phyloP scores from a whole-genome alignment of 1,284 basidiomycete species.

The Xerocomus minutiporus region DNA sequence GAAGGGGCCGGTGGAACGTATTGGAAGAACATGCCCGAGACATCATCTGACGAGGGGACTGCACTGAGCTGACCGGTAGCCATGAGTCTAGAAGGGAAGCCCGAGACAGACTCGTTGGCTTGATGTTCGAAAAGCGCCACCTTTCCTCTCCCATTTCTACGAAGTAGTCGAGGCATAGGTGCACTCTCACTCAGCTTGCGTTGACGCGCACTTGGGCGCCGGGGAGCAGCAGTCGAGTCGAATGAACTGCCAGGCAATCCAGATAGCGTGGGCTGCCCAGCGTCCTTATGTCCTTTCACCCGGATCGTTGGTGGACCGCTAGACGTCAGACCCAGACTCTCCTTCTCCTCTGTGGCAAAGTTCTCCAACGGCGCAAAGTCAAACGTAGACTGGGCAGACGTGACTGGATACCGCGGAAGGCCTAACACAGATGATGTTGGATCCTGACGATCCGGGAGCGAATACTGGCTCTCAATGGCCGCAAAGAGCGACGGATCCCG shows the following conservation, averaged over 20 bases:
- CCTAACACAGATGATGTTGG: conserved; percentile 39
- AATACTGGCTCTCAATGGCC: conserved; percentile 23
- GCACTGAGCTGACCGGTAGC: conserved; percentile 32
- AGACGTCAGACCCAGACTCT: conserved; percentile 47
- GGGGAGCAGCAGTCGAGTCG: conserved; percentile 18
- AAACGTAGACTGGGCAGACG: conserved; percentile 52
- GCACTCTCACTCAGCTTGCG: conserved; percentile 83
- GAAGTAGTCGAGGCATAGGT: conserved; percentile 53
- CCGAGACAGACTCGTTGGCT: conserved; percentile 44
- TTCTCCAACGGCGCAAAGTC: conserved; percentile 80
- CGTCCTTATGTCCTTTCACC: conserved; percentile 17
- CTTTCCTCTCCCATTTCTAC: conserved; percentile 76
- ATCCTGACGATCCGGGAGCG: conserved; percentile 25
- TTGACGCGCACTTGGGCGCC: conserved; percentile 50
- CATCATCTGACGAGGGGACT: conserved; percentile 30
- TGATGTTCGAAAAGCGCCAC: conserved; percentile 86
- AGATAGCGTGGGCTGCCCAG: conserved; percentile 1
- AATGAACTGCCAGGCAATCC: conserved; percentile 17
- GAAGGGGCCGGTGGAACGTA: conserved; percentile 10
- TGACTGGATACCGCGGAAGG: conserved; percentile 61
- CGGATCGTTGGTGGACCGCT: conserved; percentile 24
- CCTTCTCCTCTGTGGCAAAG: conserved; percentile 72
- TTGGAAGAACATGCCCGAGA: conserved; percentile 17
- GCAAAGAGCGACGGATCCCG: conserved; percentile 50
- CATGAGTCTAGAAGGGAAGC: conserved; percentile 39